Evolutionary conservation across 1,284 basidiomycete species (phyloP).

Genomic region (Naganishia liquefaciens): DNA sequence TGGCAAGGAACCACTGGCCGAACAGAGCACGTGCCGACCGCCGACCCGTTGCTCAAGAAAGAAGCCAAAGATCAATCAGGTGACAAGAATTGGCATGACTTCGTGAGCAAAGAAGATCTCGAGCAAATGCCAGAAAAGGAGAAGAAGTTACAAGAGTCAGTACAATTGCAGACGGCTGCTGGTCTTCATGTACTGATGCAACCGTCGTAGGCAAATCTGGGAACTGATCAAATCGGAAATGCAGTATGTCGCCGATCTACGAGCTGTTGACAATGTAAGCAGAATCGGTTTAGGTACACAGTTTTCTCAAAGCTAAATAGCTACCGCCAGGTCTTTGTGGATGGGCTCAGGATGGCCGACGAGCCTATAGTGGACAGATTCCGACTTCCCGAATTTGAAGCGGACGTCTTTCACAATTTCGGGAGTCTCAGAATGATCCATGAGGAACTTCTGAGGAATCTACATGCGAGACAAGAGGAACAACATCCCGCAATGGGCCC

Average conservation of each 20-base stretch:
- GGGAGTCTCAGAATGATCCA: conserved; percentile 66
- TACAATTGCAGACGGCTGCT: conserved; percentile 29
- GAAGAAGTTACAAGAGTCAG: conserved; percentile 81
- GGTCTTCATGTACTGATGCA: conserved; percentile 12
- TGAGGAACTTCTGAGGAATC: conserved; percentile 72
- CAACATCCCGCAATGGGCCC: conserved; percentile 81
- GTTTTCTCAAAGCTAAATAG: not conserved
- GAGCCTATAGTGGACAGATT: conserved; percentile 75
- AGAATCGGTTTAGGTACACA: not conserved
- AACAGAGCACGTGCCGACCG: conserved; percentile 54
- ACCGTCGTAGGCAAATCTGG: conserved; percentile 71
- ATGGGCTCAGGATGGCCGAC: conserved; percentile 69
- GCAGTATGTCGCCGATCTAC: conserved; percentile 89
- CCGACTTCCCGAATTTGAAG: conserved; percentile 74
- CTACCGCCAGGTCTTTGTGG: conserved; percentile 57
- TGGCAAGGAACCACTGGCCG: conserved; percentile 83
- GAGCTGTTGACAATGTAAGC: conserved; percentile 76
- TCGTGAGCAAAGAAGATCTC: conserved; percentile 70
- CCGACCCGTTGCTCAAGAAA: conserved; percentile 29
- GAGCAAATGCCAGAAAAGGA: conserved; percentile 72
- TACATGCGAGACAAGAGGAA: conserved; percentile 85
- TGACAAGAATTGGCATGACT: conserved; percentile 73
- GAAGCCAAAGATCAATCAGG: conserved; percentile 26
- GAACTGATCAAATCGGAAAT: conserved; percentile 96
- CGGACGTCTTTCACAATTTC: conserved; percentile 89